Percentiles rank a stretch among this genome's conserved stretches.
Evolutionary conservation across 495 filamentous ascomycete species (phyloP).

Genomic region (Penicillium arizonense): DNA sequence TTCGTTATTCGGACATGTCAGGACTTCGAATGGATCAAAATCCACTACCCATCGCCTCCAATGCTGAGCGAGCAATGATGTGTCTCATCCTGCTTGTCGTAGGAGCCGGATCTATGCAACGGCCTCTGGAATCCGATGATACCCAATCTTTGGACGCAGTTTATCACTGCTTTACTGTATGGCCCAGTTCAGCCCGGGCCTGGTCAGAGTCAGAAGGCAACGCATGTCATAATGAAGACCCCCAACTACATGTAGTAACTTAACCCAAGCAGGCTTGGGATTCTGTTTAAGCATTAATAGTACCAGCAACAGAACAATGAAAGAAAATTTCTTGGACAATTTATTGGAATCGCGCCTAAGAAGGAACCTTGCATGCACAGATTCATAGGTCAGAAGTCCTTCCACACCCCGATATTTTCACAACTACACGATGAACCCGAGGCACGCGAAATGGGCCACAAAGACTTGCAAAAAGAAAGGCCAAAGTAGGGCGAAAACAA

Average conservation of each 20-base stretch:
- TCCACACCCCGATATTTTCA: too few relatives aligned
- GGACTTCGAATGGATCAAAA: too few relatives aligned
- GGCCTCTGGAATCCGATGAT: neutral
- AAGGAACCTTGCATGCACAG: neutral
- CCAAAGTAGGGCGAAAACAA: neutral
- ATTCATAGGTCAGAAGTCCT: too few relatives aligned
- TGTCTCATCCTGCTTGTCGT: neutral
- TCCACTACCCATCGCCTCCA: too few relatives aligned
- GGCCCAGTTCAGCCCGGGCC: neutral
- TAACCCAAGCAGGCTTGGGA: constrained; percentile 29
- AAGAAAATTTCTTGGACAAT: neutral
- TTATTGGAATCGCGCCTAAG: neutral
- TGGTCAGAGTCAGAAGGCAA: neutral
- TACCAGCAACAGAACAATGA: constrained; percentile 2
- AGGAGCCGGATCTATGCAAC: neutral
- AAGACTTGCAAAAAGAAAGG: too few relatives aligned
- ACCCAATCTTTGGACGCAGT: neutral
- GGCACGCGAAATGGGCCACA: too few relatives aligned
- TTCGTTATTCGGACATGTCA: too few relatives aligned
- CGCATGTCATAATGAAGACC: neutral
- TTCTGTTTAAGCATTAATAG: constrained; percentile 2
- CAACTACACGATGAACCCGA: too few relatives aligned
- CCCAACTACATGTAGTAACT: neutral
- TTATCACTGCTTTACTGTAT: neutral
- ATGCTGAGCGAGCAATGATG: too few relatives aligned